Evolutionary conservation across 441 rosid genomes (phyloP).

Genomic region (Rhodomyrtus psidioides): DNA sequence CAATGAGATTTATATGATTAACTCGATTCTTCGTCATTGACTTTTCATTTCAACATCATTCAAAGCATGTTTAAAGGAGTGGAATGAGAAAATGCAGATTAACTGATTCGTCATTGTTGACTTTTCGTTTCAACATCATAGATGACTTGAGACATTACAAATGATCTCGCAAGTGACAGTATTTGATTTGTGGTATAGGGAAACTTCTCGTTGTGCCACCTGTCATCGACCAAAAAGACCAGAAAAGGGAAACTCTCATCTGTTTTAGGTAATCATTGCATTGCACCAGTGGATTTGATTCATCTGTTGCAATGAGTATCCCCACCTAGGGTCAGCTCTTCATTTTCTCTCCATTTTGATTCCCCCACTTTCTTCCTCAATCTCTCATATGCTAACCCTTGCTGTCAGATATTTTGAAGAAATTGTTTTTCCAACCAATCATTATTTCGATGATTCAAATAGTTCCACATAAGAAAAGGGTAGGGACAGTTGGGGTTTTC

Average conservation of each 20-base stretch:
- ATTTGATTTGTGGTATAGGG: neutral
- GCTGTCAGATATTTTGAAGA: neutral
- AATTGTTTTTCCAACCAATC: neutral
- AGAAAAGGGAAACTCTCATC: neutral
- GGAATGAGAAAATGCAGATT: neutral
- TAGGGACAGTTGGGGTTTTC: neutral
- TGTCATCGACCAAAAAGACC: neutral
- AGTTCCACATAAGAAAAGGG: neutral
- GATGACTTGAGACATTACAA: neutral
- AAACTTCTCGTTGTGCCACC: neutral
- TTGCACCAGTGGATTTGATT: neutral
- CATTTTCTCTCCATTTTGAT: neutral
- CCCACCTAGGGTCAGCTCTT: neutral
- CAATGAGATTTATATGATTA: neutral
- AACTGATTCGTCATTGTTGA: neutral
- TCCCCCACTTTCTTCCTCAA: no score
- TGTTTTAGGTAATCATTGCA: neutral
- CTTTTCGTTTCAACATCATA: neutral
- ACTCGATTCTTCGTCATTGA: neutral
- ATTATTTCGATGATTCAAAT: neutral
- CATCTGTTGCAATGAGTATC: neutral
- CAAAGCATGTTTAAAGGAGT: neutral
- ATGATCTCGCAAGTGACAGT: neutral
- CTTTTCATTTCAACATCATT: neutral
- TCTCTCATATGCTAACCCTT: no score